Evolutionary conservation across 2,329 filamentous ascomycete genomes (phyloP).

Genomic region (Aspergillus udagawae): DNA sequence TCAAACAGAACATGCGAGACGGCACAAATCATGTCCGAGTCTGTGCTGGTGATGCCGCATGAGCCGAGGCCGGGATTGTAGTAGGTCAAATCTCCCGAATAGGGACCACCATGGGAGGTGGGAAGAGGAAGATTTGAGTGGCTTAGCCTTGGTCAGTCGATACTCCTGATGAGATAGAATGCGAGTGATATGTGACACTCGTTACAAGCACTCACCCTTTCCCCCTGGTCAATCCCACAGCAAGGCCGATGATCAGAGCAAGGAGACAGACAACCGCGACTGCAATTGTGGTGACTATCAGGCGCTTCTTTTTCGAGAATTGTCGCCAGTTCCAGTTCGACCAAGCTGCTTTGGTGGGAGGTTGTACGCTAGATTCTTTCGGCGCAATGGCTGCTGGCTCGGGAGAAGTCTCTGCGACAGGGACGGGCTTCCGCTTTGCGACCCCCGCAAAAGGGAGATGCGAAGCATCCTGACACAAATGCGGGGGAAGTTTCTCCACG

Average conservation of each 20-base stretch:
- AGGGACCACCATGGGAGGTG: conserved; percentile 43
- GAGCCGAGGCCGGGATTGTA: conserved; percentile 65
- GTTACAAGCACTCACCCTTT: conserved; percentile 10
- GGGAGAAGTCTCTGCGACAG: neutral
- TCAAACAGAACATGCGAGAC: conserved; percentile 67
- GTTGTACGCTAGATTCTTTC: neutral
- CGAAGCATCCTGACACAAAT: neutral
- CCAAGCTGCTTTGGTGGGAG: neutral
- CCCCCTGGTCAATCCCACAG: conserved; percentile 21
- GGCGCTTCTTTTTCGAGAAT: conserved; percentile 14
- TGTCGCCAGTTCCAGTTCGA: conserved; percentile 6
- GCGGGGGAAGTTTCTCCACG: conserved; percentile 1
- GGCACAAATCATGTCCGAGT: conserved; percentile 59
- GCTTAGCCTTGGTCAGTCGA: neutral
- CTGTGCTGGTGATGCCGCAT: conserved; percentile 58
- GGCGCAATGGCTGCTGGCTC: neutral
- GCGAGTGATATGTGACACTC: neutral
- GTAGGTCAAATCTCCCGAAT: conserved; percentile 65
- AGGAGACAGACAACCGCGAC: conserved; percentile 11
- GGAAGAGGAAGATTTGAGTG: conserved; percentile 23
- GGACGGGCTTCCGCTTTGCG: conserved; percentile 3
- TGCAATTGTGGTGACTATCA: conserved; percentile 11
- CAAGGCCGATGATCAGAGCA: conserved; percentile 22
- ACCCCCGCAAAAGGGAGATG: neutral
- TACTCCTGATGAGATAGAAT: neutral